Conservation (phyloP, 2,329 filamentous ascomycete species). For the Aspergillus novoparasiticus region DNA sequence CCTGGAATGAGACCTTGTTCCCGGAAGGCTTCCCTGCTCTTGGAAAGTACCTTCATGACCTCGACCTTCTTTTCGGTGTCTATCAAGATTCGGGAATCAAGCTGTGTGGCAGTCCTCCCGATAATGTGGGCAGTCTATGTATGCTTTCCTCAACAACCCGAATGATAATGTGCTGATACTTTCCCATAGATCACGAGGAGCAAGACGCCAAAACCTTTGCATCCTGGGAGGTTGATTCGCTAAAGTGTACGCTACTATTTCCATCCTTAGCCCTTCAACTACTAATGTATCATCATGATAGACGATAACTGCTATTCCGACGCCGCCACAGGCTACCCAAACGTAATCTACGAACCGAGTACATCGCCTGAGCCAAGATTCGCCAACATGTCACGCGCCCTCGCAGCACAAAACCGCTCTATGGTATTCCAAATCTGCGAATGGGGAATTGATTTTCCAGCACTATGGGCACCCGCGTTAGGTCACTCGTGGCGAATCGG, state of each 20-base stretch:
- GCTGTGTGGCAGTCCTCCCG: constrained; percentile 38
- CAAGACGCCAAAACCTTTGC: constrained; percentile 43
- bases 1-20: constrained; percentile 46
- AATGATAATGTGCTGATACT: neutral
- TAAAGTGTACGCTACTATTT: constrained; percentile 50
- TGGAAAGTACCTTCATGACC: constrained; percentile 41
- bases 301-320: constrained; percentile 57
- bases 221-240: constrained; percentile 43
- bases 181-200: constrained; percentile 43
- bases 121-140: constrained; percentile 42
- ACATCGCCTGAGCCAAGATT: constrained; percentile 48
- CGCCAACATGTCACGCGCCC: constrained; percentile 49
- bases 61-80: constrained; percentile 48
- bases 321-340: constrained; percentile 41
- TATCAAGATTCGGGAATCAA: constrained; percentile 48
- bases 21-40: constrained; percentile 47
- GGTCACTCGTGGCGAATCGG: constrained; percentile 56
- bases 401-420: constrained; percentile 44
- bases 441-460: constrained; percentile 56
- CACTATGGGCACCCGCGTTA: constrained; percentile 51
- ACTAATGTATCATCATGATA: neutral
- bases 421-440: constrained; percentile 57
- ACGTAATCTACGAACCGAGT: constrained; percentile 44
- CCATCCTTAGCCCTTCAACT: neutral
- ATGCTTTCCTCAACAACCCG: constrained; percentile 32